Percentiles rank a stretch among this genome's conserved stretches.
Conservation (phyloP, 305 asterid genomes). For the Fraxinus albicans region DNA sequence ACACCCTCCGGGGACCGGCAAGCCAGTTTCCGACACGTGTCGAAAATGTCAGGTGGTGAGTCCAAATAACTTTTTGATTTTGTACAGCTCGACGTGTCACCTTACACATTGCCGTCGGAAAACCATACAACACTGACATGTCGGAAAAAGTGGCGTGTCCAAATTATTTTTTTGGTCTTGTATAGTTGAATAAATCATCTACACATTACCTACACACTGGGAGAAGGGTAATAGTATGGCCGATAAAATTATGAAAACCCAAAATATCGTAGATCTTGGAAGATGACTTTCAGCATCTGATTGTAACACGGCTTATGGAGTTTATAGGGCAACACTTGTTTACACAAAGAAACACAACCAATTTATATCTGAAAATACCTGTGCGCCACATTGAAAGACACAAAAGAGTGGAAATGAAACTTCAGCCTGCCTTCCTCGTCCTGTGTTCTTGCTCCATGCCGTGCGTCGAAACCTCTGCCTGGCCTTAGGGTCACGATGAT, state of each 20-base stretch:
- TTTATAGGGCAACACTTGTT: background rate
- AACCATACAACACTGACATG: background rate
- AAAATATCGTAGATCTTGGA: background rate
- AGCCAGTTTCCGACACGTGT: background rate
- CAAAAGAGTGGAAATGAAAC: conserved; percentile 90
- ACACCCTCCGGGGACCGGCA: background rate
- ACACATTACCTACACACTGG: background rate
- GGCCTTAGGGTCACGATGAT: conserved; percentile 72
- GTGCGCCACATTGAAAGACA: conserved; percentile 81
- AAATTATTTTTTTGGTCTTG: background rate
- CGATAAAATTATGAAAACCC: background rate
- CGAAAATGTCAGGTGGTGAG: background rate
- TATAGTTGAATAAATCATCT: background rate
- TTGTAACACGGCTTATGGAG: background rate
- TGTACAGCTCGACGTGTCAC: background rate
- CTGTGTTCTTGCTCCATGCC: conserved; percentile 90
- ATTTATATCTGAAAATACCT: conserved; percentile 43
- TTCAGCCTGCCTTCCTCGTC: conserved; percentile 86
- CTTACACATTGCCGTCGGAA: background rate
- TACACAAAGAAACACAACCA: background rate
- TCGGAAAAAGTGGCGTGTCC: background rate
- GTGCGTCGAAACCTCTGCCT: conserved; percentile 86
- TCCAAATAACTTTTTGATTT: background rate
- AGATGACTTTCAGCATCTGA: background rate
- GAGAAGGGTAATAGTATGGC: background rate